Evolutionary conservation across 371 early-diverging fungal species (phyloP), one percentile per base, ranked within the genome.

Genomic region (Mucor mucedo): DNA sequence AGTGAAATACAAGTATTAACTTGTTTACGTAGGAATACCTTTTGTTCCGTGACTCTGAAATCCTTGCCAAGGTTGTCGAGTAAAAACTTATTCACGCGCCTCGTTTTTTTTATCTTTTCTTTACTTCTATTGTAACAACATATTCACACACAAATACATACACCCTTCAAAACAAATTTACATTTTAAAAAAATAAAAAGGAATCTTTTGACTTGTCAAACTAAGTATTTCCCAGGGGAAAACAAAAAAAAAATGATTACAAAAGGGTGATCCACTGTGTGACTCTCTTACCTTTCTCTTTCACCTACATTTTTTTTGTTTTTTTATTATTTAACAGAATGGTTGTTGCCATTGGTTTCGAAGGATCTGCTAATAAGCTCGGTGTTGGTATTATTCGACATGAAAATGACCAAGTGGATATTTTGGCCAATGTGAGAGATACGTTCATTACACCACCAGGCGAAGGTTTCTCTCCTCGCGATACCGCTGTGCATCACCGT

Each of bases 301-400:
- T 54, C 44, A 11, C 29, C 53, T 54, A 42, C 38, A 13, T 60
- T 44, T 33, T 58, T 48, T 35, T 11, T 27, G 30, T 10, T 38
- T 10, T 50, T 21, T 41, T n/a, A 5, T 9, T n/a, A n/a, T 50
- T 21, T 21, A 21, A 21, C 33, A 35, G 2, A 28, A 70, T 70
- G 70, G 66, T 89, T 55, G 81, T 91, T 59, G 86, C 91, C 28
- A 73, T 93, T 57, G 94, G 94, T 8, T 86, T 98, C 50, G 99
- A 99, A 85, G 99, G 99, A 16, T 96, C 96, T 21, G 99, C 99
- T 42, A 99, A 99, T 87, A 99, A 99, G 79, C 83, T 99, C 35
- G 99, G 99, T 35, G 89, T 99, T 21, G 99, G 99, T 5, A 93
- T 99, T 66, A 92, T 99, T 58, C 82, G 85, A 49, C 97, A 98